Percentiles rank a stretch among this genome's conserved stretches.
These are phyloP conservation scores for Taxawa tesnikishii DNA, from an alignment of 2,329 filamentous ascomycete species.

Conservation along the genomic window DNA sequence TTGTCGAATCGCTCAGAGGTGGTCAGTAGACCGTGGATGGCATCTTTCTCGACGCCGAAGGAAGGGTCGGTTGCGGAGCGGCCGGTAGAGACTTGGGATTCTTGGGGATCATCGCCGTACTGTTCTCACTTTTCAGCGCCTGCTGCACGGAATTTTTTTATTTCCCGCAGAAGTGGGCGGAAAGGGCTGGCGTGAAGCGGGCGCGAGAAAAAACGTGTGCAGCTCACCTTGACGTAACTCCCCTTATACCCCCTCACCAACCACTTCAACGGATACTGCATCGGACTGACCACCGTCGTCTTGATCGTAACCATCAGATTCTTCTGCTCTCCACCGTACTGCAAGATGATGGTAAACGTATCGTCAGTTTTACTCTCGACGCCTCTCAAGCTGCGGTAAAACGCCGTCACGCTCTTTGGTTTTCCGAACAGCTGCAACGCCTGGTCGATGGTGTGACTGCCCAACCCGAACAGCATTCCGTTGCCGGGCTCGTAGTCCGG, in stretches of 20 bases:
- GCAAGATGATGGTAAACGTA: constrained; percentile 23
- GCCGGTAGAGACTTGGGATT: constrained; percentile 19
- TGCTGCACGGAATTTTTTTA: too few species aligned
- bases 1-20: constrained; percentile 21
- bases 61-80: constrained; percentile 15
- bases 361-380: constrained; percentile 19
- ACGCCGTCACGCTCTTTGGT: constrained; percentile 19
- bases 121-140: too few species aligned
- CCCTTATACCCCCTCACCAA: constrained; percentile 21
- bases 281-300: constrained; percentile 19
- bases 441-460: constrained; percentile 26
- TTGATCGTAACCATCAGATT: constrained; percentile 22
- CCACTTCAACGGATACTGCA: constrained; percentile 19
- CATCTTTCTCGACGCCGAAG: constrained; percentile 24
- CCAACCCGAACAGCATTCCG: constrained; percentile 32
- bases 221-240: constrained; percentile 27
- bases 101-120: constrained; percentile 22
- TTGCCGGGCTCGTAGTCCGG: constrained; percentile 25
- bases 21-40: constrained; percentile 24
- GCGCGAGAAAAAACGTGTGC: too few species aligned
- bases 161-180: too few species aligned
- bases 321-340: constrained; percentile 20
- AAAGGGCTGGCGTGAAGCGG: too few species aligned
- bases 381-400: constrained; percentile 16
- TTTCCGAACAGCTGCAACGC: constrained; percentile 23